Base-by-base conservation (phyloP, 1,284 basidiomycete genomes). In the Marasmius tenuissimus region DNA sequence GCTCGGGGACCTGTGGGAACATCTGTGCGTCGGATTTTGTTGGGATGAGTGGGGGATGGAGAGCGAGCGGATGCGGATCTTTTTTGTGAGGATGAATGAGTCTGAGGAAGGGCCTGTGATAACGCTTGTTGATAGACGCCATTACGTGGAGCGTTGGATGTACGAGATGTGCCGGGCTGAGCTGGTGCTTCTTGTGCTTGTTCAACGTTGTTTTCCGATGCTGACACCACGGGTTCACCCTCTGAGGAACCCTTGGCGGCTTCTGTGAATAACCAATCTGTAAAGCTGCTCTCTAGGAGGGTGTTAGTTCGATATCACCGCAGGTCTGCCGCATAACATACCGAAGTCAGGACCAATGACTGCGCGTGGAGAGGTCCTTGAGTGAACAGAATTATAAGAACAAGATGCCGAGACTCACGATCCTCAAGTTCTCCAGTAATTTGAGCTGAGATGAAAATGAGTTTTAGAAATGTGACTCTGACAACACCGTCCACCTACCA, bases 301-400 rank as follows among this genome's bases (percentile, higher is more conserved):
- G 40, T 54, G 57, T 70, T 58, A 68, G 67, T 69, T 61, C 66
- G 58, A 27, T 27, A 27, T 27, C 27, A 27, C 27, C 27, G 27
- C 27, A 27, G 27, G 27, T 27, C 27, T 27, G 27, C 27, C 27
- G 27, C 58, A 40, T 22, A 56, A 71, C 76, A 61, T 73, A 91
- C 91, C 88, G 74, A 87, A 91, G 63, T 92, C 90, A n/a, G 86
- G 69, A 8, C 90, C 89, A 77, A 93, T 91, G 66, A 93, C 91
- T 93, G 67, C 27, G 61, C 62, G 61, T 57, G 59, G 56, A 47
- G 4, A 27, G 61, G 20, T 37, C 22, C 12, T 62, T 42, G 59
- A 75, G 60, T 75, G 63, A 54, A 54, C 49, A 49, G 33, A 50
- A 50, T 3, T 33, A 62, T 56, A 60, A 64, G 45, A 64, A 58